Evolutionary conservation across 148 eudicot species (phyloP).

Genomic region (Heliosperma pusillum): DNA sequence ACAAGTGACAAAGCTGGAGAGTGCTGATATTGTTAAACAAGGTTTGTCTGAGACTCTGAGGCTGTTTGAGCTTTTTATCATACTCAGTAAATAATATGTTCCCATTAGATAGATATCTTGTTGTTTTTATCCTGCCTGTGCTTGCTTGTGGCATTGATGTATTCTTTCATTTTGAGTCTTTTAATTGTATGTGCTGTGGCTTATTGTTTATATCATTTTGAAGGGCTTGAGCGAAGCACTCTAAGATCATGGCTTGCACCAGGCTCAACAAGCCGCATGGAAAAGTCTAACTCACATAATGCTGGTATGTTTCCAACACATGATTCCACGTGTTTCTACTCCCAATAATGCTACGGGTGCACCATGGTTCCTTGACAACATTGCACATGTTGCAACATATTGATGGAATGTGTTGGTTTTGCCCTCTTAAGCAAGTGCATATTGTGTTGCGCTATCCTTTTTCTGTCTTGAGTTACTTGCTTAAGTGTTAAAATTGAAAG

Average conservation of each 20-base stretch:
- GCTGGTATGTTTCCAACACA: conserved; percentile 35
- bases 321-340: background rate
- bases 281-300: conserved; percentile 26
- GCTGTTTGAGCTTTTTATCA: conserved; percentile 13
- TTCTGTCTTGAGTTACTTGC: background rate
- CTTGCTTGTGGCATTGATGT: background rate
- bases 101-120: background rate
- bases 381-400: background rate
- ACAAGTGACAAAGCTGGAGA: conserved; percentile 84
- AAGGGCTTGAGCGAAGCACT: conserved; percentile 54
- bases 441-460: background rate
- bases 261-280: conserved; percentile 37
- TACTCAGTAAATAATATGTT: background rate
- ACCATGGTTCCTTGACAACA: background rate
- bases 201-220: conserved; percentile 16
- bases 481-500: background rate
- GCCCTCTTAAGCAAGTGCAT: background rate
- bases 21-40: conserved; percentile 48
- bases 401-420: background rate
- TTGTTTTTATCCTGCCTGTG: conserved; percentile 2
- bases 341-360: background rate
- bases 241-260: conserved; percentile 75
- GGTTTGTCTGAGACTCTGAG: conserved; percentile 40
- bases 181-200: background rate
- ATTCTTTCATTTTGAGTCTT: background rate